Conservation (phyloP, 306 rosid genomes). For the Glycine tomentella region DNA sequence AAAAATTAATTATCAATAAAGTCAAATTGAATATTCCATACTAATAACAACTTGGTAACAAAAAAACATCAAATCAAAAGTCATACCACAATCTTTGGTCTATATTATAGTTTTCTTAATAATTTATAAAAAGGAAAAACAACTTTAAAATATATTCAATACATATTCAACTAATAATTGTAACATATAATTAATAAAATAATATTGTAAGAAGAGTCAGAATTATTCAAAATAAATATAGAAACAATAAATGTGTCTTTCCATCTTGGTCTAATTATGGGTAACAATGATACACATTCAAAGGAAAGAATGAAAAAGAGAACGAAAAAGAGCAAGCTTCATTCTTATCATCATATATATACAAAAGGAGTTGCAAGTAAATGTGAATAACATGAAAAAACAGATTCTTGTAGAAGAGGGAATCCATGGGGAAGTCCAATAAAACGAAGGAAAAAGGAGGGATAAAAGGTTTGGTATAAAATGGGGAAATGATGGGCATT, state of each 20-base stretch:
- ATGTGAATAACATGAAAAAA: conserved; percentile 26
- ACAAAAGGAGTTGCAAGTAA: neutral
- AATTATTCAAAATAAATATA: neutral
- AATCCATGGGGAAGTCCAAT: conserved; percentile 2
- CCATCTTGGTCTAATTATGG: neutral
- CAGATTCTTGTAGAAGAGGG: conserved; percentile 42
- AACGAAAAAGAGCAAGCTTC: neutral
- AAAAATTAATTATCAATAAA: too few relatives aligned
- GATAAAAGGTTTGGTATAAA: conserved; percentile 2
- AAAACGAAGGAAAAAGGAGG: neutral
- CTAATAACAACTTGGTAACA: too few relatives aligned
- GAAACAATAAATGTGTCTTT: neutral
- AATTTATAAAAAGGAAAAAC: neutral
- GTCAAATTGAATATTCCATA: too few relatives aligned
- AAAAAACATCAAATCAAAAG: too few relatives aligned
- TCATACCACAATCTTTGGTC: too few relatives aligned
- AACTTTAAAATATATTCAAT: neutral
- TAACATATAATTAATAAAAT: neutral
- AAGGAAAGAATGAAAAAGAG: neutral
- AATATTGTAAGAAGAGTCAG: neutral
- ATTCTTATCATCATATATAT: neutral
- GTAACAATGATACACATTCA: neutral
- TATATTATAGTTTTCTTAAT: neutral
- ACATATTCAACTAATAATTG: neutral
- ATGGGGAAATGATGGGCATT: conserved; percentile 28